Conservation (phyloP, 441 rosid genomes). For the Aleurites moluccanus region DNA sequence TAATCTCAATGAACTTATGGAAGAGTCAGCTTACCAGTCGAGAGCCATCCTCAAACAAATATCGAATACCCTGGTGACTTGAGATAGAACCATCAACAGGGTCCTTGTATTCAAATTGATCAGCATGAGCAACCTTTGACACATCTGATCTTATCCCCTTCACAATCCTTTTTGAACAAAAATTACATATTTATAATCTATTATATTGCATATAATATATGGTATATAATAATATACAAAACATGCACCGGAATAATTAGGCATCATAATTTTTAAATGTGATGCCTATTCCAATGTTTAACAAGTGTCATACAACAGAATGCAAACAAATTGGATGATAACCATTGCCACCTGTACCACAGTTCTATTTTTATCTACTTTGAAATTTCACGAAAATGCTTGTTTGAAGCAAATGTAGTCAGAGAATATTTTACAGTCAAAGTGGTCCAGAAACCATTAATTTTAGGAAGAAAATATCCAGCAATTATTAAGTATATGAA, state of each 20-base stretch:
- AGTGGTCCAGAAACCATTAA: background rate
- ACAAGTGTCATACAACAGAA: background rate
- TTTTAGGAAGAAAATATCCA: background rate
- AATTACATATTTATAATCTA: background rate
- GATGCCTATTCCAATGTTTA: background rate
- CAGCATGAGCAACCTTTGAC: conserved; percentile 68
- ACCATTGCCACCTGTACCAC: background rate
- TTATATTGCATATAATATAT: background rate
- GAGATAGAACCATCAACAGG: conserved; percentile 96
- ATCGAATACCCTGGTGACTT: conserved; percentile 91
- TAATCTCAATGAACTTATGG: background rate
- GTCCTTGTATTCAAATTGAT: conserved; percentile 96
- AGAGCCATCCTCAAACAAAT: conserved; percentile 91
- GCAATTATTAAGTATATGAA: too few relatives aligned
- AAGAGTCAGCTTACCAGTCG: conserved; percentile 63
- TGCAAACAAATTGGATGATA: background rate
- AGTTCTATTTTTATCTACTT: background rate
- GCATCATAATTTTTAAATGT: background rate
- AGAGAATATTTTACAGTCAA: background rate
- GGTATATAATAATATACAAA: background rate
- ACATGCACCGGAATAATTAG: background rate
- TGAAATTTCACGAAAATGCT: background rate
- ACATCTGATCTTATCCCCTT: conserved; percentile 66
- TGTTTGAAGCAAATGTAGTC: background rate
- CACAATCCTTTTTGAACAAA: conserved; percentile 51